Evolutionary conservation across 257 asterid species (phyloP).

Genomic region (Fraxinus cuspidata): DNA sequence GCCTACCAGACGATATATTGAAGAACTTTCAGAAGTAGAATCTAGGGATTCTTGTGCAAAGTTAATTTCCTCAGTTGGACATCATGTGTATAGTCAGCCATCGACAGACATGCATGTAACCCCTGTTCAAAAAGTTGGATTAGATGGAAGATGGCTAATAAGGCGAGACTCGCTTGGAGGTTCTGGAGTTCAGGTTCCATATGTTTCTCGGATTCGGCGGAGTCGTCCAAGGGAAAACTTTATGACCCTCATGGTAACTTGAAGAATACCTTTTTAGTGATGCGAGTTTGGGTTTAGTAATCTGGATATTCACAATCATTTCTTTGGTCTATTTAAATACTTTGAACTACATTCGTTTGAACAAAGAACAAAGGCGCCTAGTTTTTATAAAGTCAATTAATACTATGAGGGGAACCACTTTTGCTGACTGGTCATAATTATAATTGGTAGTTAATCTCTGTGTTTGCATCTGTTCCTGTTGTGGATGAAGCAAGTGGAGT

Average conservation of each 20-base stretch:
- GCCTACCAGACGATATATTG: slow-evolving; percentile 89
- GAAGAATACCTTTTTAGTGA: slow-evolving; percentile 15
- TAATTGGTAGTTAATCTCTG: slow-evolving; percentile 1
- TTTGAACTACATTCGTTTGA: slow-evolving; percentile 12
- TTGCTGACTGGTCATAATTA: background rate
- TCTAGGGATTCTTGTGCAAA: slow-evolving; percentile 61
- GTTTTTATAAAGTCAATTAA: slow-evolving; percentile 10
- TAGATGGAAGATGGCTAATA: slow-evolving; percentile 51
- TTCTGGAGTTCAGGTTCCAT: slow-evolving; percentile 80
- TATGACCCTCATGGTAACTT: slow-evolving; percentile 71
- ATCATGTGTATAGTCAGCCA: slow-evolving; percentile 34
- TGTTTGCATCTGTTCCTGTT: slow-evolving; percentile 4
- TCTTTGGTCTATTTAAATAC: background rate
- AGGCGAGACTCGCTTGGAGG: slow-evolving; percentile 88
- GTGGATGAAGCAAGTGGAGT: slow-evolving; percentile 5
- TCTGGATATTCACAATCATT: slow-evolving; percentile 8
- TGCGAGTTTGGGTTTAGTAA: slow-evolving; percentile 1
- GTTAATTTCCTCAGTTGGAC: slow-evolving; percentile 35
- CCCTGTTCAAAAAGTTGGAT: slow-evolving; percentile 45
- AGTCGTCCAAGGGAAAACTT: slow-evolving; percentile 89
- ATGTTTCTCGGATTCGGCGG: slow-evolving; percentile 77
- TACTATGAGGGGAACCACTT: background rate
- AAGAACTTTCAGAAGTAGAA: slow-evolving; percentile 84
- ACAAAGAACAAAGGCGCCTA: background rate
- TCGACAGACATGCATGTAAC: slow-evolving; percentile 36